These are phyloP conservation scores for Ogataea sp. DNA, from an alignment of 805 yeast genomes.

Conservation along the genomic window DNA sequence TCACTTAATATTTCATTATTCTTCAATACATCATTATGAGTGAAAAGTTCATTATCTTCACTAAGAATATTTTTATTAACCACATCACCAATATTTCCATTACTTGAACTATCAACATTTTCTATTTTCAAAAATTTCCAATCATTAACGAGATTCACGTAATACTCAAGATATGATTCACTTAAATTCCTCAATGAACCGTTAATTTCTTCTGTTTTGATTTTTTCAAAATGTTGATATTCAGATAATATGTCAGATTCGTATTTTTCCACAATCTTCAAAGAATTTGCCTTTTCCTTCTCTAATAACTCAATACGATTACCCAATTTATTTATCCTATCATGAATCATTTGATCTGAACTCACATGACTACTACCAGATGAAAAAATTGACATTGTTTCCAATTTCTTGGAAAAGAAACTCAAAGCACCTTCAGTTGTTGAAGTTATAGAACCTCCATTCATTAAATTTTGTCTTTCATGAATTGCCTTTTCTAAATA, in stretches of 20 bases:
- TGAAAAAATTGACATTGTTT: slow-evolving; percentile 36
- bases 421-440: slow-evolving; percentile 27
- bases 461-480: slow-evolving; percentile 40
- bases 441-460: slow-evolving; percentile 27
- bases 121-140: slow-evolving; percentile 43
- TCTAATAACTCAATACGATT: slow-evolving; percentile 34
- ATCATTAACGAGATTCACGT: slow-evolving; percentile 54
- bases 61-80: slow-evolving; percentile 13
- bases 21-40: slow-evolving; percentile 18
- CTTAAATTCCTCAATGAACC: slow-evolving; percentile 65
- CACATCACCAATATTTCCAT: slow-evolving; percentile 4
- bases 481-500: slow-evolving; percentile 63
- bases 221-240: slow-evolving; percentile 63
- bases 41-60: slow-evolving; percentile 17
- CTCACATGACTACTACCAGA: slow-evolving; percentile 23
- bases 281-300: slow-evolving; percentile 34
- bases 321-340: slow-evolving; percentile 32
- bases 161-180: slow-evolving; percentile 68
- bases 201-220: slow-evolving; percentile 72
- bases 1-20: slow-evolving; percentile 18
- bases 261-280: slow-evolving; percentile 36
- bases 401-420: slow-evolving; percentile 36
- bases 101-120: not conserved
- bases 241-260: slow-evolving; percentile 41
- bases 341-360: slow-evolving; percentile 35